Percentiles rank a stretch among this genome's conserved stretches.
Conservation (phyloP, 73 alveolate species). For the Tetrahymena elliotti region DNA sequence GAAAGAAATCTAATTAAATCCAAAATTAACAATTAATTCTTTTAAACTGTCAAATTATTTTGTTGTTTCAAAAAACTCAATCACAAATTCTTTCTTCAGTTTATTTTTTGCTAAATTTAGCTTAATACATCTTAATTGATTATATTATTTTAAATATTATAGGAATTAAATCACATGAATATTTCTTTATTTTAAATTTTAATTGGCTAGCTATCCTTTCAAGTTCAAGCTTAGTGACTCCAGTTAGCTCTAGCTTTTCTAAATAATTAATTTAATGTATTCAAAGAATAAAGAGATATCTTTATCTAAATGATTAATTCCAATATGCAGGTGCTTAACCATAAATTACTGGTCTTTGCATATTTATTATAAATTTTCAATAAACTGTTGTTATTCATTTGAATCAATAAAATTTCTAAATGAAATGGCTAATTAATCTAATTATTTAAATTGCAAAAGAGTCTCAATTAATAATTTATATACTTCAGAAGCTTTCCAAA, state of each 20-base stretch:
- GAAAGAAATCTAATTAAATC: not conserved
- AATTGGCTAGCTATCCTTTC: not conserved
- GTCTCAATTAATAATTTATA: not conserved
- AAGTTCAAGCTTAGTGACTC: not conserved
- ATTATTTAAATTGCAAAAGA: not conserved
- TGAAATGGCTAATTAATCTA: not conserved
- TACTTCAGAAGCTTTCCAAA: not conserved
- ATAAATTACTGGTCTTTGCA: not conserved
- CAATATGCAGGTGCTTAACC: not conserved
- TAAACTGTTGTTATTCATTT: not conserved
- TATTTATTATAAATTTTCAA: not conserved
- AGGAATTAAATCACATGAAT: not conserved
- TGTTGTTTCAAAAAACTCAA: not conserved
- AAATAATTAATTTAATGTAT: not conserved
- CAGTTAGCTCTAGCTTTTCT: not conserved
- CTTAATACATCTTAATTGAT: not conserved
- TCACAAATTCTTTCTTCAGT: not conserved
- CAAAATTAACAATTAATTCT: not conserved
- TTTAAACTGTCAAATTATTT: not conserved
- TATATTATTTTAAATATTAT: not conserved
- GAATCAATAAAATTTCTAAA: not conserved
- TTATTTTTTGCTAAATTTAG: not conserved
- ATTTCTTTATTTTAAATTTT: not conserved
- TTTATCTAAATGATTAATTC: not conserved
- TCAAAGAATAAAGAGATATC: not conserved